Evolutionary conservation across 441 rosid genomes (phyloP).

Genomic region (Gossypium schwendimanii): DNA sequence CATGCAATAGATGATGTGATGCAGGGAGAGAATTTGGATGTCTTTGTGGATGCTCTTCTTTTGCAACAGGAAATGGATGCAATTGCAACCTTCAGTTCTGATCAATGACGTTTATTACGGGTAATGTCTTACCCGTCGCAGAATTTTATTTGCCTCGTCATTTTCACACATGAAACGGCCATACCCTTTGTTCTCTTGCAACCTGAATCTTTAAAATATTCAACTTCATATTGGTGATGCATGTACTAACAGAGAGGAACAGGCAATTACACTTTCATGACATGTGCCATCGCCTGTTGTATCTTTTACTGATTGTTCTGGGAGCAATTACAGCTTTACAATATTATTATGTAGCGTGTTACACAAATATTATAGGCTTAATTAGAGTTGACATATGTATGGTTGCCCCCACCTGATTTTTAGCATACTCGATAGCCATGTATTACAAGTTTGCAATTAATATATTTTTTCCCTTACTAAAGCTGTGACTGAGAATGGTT

Average conservation of each 20-base stretch:
- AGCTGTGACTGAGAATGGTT: not conserved
- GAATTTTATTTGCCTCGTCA: not conserved
- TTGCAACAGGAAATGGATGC: conserved; percentile 92
- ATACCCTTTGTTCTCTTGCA: not conserved
- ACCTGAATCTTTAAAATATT: not conserved
- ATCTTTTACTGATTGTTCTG: not conserved
- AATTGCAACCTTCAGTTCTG: conserved; percentile 63
- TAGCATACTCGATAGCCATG: not conserved
- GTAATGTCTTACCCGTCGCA: not conserved
- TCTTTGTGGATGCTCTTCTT: conserved; percentile 77
- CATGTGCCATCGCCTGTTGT: not conserved
- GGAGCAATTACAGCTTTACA: not conserved
- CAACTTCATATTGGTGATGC: not conserved
- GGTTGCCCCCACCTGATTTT: not conserved
- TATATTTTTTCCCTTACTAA: not conserved
- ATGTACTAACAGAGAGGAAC: not conserved
- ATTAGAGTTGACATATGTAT: not conserved
- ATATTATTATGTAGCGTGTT: not conserved
- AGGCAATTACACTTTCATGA: not conserved
- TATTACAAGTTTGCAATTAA: not conserved
- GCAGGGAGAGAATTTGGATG: conserved; percentile 76
- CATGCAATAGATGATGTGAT: conserved; percentile 67
- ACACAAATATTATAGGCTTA: not conserved
- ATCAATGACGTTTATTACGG: conserved; percentile 15
- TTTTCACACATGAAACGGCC: not conserved